Conservation (phyloP, 176 grass and related monocot species). For the Carex scoparia region DNA sequence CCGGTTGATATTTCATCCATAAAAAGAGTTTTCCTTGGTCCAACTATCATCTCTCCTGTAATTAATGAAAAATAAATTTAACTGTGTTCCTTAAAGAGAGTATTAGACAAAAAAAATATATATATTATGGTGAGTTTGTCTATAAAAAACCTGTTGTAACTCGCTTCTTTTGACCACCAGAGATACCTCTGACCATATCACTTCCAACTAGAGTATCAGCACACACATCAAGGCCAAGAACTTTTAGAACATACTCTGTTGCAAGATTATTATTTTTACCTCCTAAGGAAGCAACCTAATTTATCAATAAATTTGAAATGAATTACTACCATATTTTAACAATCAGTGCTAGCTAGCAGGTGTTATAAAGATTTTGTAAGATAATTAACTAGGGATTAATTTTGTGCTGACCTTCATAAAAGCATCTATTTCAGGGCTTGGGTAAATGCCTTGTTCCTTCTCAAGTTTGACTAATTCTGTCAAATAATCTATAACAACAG, state of each 20-base stretch:
- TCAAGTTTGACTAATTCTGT: conserved; percentile 53
- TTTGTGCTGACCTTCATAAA: conserved; percentile 63
- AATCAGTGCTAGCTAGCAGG: neutral
- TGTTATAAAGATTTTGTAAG: neutral
- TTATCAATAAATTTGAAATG: neutral
- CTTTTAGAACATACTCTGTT: conserved; percentile 58
- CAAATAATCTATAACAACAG: conserved; percentile 43
- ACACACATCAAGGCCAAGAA: conserved; percentile 65
- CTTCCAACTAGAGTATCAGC: conserved; percentile 65
- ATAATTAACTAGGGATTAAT: neutral
- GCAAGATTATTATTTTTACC: conserved; percentile 47
- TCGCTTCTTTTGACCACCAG: conserved; percentile 73
- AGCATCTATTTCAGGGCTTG: conserved; percentile 72
- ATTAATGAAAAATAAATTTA: neutral
- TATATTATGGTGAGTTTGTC: neutral
- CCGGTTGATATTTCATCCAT: conserved; percentile 94
- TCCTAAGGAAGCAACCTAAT: conserved; percentile 47
- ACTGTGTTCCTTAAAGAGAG: neutral
- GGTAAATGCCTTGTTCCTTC: conserved; percentile 39
- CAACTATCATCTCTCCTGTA: conserved; percentile 80
- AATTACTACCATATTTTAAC: neutral
- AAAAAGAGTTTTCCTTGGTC: conserved; percentile 62
- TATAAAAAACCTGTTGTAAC: conserved; percentile 54
- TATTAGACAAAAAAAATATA: neutral
- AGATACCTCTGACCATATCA: conserved; percentile 79